Conservation (phyloP, 2,329 filamentous ascomycete species). For the Aureobasidium sp. region DNA sequence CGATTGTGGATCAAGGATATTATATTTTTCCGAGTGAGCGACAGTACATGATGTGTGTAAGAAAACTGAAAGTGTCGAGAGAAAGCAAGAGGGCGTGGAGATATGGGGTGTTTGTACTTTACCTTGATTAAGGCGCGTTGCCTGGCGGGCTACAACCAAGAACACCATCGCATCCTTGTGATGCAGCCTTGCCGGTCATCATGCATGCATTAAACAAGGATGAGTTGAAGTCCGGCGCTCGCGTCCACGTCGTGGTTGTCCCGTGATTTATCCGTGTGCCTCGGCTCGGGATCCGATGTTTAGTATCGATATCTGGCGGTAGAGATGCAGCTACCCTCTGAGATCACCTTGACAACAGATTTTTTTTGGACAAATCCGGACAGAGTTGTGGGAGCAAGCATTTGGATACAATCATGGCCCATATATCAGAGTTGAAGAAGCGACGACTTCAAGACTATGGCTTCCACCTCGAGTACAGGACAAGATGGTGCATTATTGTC, state of each 20-base stretch:
- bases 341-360: constrained; percentile 7
- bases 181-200: constrained; percentile 9
- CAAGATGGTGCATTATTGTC: constrained; percentile 62
- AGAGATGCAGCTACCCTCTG: background rate
- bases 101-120: background rate
- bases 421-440: constrained; percentile 41
- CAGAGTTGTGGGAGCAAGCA: background rate
- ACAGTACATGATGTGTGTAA: background rate
- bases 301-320: background rate
- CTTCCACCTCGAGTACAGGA: constrained; percentile 74
- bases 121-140: background rate
- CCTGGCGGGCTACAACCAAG: background rate
- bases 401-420: constrained; percentile 6
- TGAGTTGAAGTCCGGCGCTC: background rate
- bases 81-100: background rate
- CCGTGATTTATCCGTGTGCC: constrained; percentile 8
- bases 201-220: constrained; percentile 11
- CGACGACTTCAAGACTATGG: constrained; percentile 66
- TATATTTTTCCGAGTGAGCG: too few species aligned
- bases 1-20: too few species aligned
- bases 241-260: background rate
- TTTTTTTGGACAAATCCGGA: background rate
- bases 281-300: background rate
- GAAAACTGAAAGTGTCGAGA: too few species aligned
- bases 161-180: constrained; percentile 1